Conservation (phyloP, 1,284 basidiomycete genomes). For the Ceratobasidium sp. region DNA sequence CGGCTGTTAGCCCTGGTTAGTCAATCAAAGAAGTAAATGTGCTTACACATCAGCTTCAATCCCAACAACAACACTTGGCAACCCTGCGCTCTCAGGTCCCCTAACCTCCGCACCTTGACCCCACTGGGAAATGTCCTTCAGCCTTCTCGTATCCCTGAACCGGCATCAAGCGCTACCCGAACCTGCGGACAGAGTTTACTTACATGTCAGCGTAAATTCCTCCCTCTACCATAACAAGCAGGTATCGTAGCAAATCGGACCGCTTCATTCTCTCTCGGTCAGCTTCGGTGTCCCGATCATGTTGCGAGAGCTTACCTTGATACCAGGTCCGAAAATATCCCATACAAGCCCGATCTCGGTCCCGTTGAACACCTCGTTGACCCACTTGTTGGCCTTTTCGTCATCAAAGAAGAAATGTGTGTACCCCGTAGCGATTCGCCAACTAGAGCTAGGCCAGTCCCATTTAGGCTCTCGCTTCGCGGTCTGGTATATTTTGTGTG, state of each 20-base stretch:
- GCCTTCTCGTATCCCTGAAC: conserved; percentile 48
- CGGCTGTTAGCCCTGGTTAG: background rate
- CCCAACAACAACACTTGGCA: conserved; percentile 57
- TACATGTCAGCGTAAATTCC: conserved; percentile 59
- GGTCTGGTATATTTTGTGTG: conserved; percentile 50
- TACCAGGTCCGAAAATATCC: conserved; percentile 56
- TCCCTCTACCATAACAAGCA: conserved; percentile 58
- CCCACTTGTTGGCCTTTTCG: conserved; percentile 54
- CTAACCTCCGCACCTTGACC: conserved; percentile 46
- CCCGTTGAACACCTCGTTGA: conserved; percentile 52
- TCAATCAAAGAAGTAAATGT: background rate
- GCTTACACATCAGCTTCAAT: conserved; percentile 59
- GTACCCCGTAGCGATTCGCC: conserved; percentile 41
- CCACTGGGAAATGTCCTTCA: conserved; percentile 52
- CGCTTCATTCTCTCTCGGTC: conserved; percentile 45
- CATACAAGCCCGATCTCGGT: conserved; percentile 56
- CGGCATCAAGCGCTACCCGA: background rate
- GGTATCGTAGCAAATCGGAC: conserved; percentile 60
- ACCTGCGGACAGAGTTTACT: background rate
- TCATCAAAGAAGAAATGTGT: conserved; percentile 57
- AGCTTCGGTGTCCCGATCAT: background rate
- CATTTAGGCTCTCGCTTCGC: conserved; percentile 43
- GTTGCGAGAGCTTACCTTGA: conserved; percentile 50
- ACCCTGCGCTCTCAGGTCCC: conserved; percentile 20
- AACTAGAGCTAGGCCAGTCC: conserved; percentile 35